Base-by-base conservation (phyloP, 192 early-diverging fungal genomes). In the Coemansia sp. region DNA sequence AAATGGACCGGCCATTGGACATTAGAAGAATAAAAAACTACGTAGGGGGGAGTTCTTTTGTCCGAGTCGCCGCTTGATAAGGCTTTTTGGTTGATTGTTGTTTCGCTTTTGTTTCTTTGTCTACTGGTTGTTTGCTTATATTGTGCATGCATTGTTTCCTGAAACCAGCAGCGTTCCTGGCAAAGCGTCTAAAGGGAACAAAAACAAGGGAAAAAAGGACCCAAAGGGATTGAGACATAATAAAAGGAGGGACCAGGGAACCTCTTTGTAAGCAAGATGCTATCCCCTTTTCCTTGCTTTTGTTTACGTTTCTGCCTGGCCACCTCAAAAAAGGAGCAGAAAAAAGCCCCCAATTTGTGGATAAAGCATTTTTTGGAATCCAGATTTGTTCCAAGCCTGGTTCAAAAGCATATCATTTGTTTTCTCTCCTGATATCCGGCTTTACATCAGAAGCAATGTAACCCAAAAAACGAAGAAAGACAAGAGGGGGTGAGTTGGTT, bases 281-380 rank as follows among this genome's bases (percentile, higher is more conserved):
- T 45, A n/a, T n/a, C n/a, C n/a, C 5, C 42, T 45, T 30, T 54
- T 17, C 29, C 29, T 22, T 25, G 29, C 7, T 5, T 6, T 29
- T 42, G 63, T 42, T 65, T 56, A 45, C 20, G 10, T 52, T 64
- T 34, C 34, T 33, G 18, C 54, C 16, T 2, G 5, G 42, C 42
- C 42, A 36, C 34, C 8, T 36, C 8, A 8, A 36, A 36, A 36
- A n/a, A n/a, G n/a, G n/a, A n/a, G 34, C 34, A 36, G 34, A 4
- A 36, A 36, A 36, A 8, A 36, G 34, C 5, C 34, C 34, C 34
- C n/a, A n/a, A n/a, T n/a, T n/a, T n/a, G n/a, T n/a, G n/a, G n/a
- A n/a, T n/a, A n/a, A n/a, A n/a, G n/a, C n/a, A n/a, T n/a, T n/a
- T n/a, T 45, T 14, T 14, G 2, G 12, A 45, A 45, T 45, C 42